Percentiles rank a stretch among this genome's conserved stretches.
These are phyloP conservation scores for Coffea canephora DNA, from an alignment of 257 asterid species.

Conservation along the genomic window DNA sequence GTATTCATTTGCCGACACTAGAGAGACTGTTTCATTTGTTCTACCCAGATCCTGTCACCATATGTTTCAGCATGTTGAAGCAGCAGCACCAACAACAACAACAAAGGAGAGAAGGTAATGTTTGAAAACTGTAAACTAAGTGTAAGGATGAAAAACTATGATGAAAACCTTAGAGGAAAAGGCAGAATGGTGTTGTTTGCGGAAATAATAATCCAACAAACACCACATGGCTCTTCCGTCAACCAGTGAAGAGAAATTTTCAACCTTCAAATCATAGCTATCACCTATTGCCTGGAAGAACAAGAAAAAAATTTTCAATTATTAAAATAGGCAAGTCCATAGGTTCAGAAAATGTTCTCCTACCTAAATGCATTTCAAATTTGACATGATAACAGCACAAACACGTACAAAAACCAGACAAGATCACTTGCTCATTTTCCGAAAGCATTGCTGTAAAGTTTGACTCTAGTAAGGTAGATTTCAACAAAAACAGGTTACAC, in stretches of 20 bases:
- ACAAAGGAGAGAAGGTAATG: neutral
- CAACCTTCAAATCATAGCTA: slow-evolving; percentile 66
- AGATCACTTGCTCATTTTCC: neutral
- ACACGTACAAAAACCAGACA: neutral
- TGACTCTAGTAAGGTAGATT: neutral
- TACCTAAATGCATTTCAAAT: neutral
- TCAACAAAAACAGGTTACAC: neutral
- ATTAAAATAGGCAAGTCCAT: neutral
- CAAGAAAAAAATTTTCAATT: slow-evolving; percentile 7
- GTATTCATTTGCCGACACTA: slow-evolving; percentile 83
- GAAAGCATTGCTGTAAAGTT: neutral
- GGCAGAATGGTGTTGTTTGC: slow-evolving; percentile 66
- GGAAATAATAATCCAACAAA: slow-evolving; percentile 92
- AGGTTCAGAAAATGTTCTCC: neutral
- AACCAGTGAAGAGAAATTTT: slow-evolving; percentile 65
- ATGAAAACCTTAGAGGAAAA: slow-evolving; percentile 59
- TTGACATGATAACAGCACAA: neutral
- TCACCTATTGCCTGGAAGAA: slow-evolving; percentile 75
- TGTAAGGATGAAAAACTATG: slow-evolving; percentile 7
- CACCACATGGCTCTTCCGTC: slow-evolving; percentile 99
- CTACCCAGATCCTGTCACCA: slow-evolving; percentile 50
- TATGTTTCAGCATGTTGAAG: slow-evolving; percentile 18
- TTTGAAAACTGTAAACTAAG: neutral
- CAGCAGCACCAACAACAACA: neutral
- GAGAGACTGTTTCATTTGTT: slow-evolving; percentile 57